Percentiles rank a stretch among this genome's conserved stretches.
phyloP scores from a whole-genome alignment of 164 flowering plant species.

The Aristolochia fimbriata region DNA sequence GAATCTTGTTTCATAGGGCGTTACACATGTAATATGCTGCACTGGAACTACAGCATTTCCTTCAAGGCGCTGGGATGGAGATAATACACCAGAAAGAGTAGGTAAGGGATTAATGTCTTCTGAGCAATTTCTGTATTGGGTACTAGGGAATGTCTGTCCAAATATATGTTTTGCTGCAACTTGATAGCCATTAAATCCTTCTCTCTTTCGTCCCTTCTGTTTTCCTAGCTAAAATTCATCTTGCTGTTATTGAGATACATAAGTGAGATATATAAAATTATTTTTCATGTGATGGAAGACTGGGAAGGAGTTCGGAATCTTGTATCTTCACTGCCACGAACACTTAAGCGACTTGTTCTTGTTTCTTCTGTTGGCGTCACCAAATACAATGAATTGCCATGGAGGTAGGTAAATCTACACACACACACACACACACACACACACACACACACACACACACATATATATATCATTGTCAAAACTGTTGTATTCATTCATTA shows the following conservation, averaged over 20 bases:
- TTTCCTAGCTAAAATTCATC: not conserved
- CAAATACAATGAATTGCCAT: slow-evolving; percentile 81
- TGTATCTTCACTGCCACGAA: slow-evolving; percentile 57
- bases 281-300: slow-evolving; percentile 28
- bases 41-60: slow-evolving; percentile 99
- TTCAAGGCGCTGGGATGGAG: slow-evolving; percentile 87
- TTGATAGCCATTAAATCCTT: not conserved
- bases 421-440: too few species aligned
- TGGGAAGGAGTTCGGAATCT: slow-evolving; percentile 96
- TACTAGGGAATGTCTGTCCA: too few species aligned
- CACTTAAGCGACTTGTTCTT: slow-evolving; percentile 82
- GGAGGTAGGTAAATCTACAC: slow-evolving; percentile 80
- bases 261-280: not conserved
- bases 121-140: not conserved
- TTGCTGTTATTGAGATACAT: not conserved
- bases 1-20: slow-evolving; percentile 45
- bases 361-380: slow-evolving; percentile 99
- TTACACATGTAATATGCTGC: slow-evolving; percentile 92
- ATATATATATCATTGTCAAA: too few species aligned
- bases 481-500: not conserved
- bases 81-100: slow-evolving; percentile 90
- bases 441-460: too few species aligned
- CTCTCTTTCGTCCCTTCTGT: not conserved
- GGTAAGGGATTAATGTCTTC: slow-evolving; percentile 40
- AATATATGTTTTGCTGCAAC: too few species aligned